A percentile compares a stretch with the other conserved stretches of the same genome.
Evolutionary conservation across 2,329 filamentous ascomycete genomes (phyloP).

Genomic region (Dothistroma pini): DNA sequence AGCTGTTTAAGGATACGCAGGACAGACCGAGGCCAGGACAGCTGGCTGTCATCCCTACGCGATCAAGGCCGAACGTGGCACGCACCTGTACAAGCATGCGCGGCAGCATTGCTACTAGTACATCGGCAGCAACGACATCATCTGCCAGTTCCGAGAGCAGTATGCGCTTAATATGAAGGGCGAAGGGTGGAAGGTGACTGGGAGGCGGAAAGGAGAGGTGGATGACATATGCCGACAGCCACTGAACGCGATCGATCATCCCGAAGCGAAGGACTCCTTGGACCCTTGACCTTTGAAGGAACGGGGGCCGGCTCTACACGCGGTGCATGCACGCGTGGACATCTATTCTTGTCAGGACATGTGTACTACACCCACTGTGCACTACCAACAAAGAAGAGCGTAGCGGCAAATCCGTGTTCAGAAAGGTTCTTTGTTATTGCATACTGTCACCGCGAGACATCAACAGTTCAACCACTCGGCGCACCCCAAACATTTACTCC

Average conservation of each 20-base stretch:
- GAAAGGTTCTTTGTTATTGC: neutral
- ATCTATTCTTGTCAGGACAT: neutral
- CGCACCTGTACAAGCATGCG: conserved; percentile 13
- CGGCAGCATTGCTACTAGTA: neutral
- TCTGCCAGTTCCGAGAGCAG: neutral
- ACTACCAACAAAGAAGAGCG: neutral
- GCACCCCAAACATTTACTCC: neutral
- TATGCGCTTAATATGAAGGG: neutral
- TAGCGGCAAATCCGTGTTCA: neutral
- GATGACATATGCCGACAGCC: neutral
- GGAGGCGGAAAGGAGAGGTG: neutral
- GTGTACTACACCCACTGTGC: neutral
- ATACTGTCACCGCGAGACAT: neutral
- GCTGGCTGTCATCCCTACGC: neutral
- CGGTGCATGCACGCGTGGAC: neutral
- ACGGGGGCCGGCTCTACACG: neutral
- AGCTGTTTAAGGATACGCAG: neutral
- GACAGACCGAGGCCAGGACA: neutral
- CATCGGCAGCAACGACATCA: neutral
- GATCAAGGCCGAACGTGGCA: neutral
- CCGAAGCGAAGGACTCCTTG: neutral
- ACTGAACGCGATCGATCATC: neutral
- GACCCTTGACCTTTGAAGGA: neutral
- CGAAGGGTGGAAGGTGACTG: neutral
- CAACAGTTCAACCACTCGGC: neutral